Evolutionary conservation across 2,329 filamentous ascomycete species (phyloP).

Genomic region (Colletotrichum gloeosporioides): DNA sequence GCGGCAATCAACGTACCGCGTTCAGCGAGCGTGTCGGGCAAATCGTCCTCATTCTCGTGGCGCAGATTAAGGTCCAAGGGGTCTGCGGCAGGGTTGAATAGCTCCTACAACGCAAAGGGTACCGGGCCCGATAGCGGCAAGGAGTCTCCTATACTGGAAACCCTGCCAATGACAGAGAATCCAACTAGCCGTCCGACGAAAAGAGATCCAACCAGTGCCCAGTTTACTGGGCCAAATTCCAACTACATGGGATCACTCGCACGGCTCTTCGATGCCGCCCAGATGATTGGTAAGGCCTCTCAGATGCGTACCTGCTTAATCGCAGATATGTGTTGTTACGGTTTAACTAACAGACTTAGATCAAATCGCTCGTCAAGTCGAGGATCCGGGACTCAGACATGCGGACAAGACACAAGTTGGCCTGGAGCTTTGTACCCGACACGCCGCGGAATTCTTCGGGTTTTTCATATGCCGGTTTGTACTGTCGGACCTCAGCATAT

Average conservation of each 20-base stretch:
- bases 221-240: constrained; percentile 83
- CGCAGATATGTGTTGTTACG: not conserved
- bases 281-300: constrained; percentile 78
- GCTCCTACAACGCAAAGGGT: constrained; percentile 46
- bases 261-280: constrained; percentile 89
- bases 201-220: constrained; percentile 70
- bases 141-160: constrained; percentile 70
- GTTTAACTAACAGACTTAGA: constrained; percentile 54
- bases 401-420: constrained; percentile 95
- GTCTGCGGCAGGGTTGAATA: constrained; percentile 68
- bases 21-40: constrained; percentile 70
- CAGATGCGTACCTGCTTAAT: not conserved
- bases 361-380: constrained; percentile 94
- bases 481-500: constrained; percentile 79
- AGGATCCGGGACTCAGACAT: constrained; percentile 90
- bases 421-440: constrained; percentile 88
- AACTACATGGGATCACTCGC: constrained; percentile 92
- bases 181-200: constrained; percentile 73
- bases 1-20: constrained; percentile 49
- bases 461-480: constrained; percentile 97
- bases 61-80: constrained; percentile 89
- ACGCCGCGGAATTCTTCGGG: constrained; percentile 96
- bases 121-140: constrained; percentile 46
- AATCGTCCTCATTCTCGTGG: constrained; percentile 83
- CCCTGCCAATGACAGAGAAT: constrained; percentile 76